Evolutionary conservation across 1,284 basidiomycete genomes (phyloP).

Genomic region (Peniophora sp.): DNA sequence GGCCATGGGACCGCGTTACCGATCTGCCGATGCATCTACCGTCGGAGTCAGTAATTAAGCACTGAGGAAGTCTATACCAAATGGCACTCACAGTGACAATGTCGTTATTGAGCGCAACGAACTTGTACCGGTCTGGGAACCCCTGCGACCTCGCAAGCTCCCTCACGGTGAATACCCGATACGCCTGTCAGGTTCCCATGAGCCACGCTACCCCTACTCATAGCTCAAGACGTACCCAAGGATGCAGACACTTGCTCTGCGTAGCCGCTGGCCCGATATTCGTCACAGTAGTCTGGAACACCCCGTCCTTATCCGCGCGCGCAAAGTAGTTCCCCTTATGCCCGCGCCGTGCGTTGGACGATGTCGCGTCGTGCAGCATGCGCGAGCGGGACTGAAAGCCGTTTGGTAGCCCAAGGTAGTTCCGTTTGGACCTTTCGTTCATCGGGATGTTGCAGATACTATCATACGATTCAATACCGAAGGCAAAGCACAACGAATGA

Average conservation of each 20-base stretch:
- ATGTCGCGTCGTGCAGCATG: constrained; percentile 40
- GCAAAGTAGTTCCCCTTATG: constrained; percentile 49
- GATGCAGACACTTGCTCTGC: constrained; percentile 59
- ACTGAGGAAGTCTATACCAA: neutral
- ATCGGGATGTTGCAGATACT: constrained; percentile 51
- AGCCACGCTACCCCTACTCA: no score
- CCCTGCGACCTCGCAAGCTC: constrained; percentile 73
- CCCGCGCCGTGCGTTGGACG: constrained; percentile 40
- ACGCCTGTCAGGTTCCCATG: constrained; percentile 45
- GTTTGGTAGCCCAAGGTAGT: constrained; percentile 42
- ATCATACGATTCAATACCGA: constrained; percentile 1
- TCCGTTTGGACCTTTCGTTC: constrained; percentile 30
- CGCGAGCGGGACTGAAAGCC: neutral
- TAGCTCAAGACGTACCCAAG: constrained; percentile 35
- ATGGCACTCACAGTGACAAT: constrained; percentile 47
- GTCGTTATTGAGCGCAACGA: constrained; percentile 39
- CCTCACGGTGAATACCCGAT: constrained; percentile 58
- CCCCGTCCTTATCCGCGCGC: constrained; percentile 41
- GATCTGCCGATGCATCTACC: constrained; percentile 67
- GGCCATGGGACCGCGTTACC: constrained; percentile 70
- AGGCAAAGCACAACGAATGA: neutral
- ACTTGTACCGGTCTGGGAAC: constrained; percentile 64
- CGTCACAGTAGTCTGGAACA: constrained; percentile 65
- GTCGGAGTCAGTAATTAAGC: neutral
- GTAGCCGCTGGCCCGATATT: constrained; percentile 71